Percentiles rank a stretch among this genome's conserved stretches.
These are phyloP conservation scores for Stramenopiles sp. DNA, from an alignment of 352 stramenopile species.

Conservation along the genomic window DNA sequence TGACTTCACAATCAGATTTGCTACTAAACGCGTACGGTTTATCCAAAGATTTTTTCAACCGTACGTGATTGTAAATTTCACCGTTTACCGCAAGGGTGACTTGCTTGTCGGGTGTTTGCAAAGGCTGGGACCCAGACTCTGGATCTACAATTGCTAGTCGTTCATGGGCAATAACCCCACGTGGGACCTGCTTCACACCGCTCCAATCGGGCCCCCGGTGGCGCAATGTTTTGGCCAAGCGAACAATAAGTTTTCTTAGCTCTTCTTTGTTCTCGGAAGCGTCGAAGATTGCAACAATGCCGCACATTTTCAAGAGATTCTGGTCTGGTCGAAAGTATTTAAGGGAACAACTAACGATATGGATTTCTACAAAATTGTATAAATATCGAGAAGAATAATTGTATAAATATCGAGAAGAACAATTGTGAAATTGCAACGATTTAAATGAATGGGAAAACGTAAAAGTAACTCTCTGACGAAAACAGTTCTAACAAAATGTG, in stretches of 20 bases:
- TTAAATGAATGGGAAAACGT: no score
- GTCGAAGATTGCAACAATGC: conserved; percentile 92
- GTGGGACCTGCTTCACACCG: conserved; percentile 51
- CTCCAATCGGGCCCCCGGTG: conserved; percentile 92
- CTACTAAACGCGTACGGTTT: conserved; percentile 76
- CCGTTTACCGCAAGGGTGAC: conserved; percentile 91
- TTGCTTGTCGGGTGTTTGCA: conserved; percentile 31
- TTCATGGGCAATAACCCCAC: conserved; percentile 80
- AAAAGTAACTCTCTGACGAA: no score
- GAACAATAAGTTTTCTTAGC: conserved; percentile 59
- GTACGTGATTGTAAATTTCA: conserved; percentile 99
- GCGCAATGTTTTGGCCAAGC: conserved; percentile 42
- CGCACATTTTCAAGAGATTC: conserved; percentile 93
- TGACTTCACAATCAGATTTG: conserved; percentile 91
- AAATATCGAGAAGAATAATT: no score
- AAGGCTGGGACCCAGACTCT: conserved; percentile 72
- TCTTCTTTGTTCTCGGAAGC: conserved; percentile 73
- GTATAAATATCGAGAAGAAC: no score
- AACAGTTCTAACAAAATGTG: no score
- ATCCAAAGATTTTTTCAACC: conserved; percentile 59
- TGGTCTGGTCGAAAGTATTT: no score
- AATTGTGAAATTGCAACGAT: no score
- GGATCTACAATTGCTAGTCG: conserved; percentile 95
- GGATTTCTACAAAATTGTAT: no score
- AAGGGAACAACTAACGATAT: no score